Conservation (phyloP, 2,329 filamentous ascomycete genomes). For the Pyrenochaeta sp. region DNA sequence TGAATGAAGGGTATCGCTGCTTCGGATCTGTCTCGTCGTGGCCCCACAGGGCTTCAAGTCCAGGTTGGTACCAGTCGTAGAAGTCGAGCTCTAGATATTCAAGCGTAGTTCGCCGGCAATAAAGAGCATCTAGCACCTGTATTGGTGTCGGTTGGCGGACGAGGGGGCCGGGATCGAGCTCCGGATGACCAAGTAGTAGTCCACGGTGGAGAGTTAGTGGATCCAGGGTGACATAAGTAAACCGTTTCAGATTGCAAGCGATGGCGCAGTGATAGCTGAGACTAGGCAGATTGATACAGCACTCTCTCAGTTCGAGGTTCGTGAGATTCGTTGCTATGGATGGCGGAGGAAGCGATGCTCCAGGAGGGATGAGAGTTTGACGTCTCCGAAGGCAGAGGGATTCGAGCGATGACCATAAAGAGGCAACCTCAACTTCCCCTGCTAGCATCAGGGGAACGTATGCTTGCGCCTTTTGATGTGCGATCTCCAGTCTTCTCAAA, state of each 20-base stretch:
- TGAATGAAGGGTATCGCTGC: constrained; percentile 1
- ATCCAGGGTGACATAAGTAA: neutral
- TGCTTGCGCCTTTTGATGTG: neutral
- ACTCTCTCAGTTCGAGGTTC: neutral
- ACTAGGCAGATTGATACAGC: neutral
- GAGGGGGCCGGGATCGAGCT: neutral
- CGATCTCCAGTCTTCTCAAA: neutral
- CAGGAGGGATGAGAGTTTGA: neutral
- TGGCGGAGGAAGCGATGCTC: neutral
- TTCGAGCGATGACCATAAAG: neutral
- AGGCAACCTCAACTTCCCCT: neutral
- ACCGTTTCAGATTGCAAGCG: neutral
- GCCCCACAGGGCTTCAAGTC: constrained; percentile 1
- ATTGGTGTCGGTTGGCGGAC: constrained; percentile 1
- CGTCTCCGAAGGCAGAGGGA: neutral
- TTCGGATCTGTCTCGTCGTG: constrained; percentile 1
- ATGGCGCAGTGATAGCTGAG: neutral
- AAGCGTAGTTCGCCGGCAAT: neutral
- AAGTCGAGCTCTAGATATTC: neutral
- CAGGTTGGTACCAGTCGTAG: constrained; percentile 3
- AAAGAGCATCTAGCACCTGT: neutral
- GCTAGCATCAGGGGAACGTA: neutral
- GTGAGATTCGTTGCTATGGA: neutral
- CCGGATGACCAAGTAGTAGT: neutral
- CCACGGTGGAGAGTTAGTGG: constrained; percentile 1